Percentiles rank a stretch among this genome's conserved stretches.
Evolutionary conservation across 257 asterid genomes (phyloP).

Genomic region (Petunia secreta): DNA sequence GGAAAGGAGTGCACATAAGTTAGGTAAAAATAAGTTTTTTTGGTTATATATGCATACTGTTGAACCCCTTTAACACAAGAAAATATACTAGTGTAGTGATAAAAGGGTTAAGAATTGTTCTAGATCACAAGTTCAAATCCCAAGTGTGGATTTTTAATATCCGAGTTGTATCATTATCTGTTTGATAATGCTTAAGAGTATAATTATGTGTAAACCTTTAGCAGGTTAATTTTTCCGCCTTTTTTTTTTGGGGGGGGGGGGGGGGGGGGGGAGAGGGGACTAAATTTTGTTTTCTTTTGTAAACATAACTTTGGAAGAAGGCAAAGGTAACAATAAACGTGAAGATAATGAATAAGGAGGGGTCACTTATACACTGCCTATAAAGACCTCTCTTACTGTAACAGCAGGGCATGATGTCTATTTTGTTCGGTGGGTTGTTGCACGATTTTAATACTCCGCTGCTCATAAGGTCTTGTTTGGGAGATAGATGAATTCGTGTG

Average conservation of each 20-base stretch:
- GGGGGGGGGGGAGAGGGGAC: not conserved
- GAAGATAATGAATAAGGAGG: not conserved
- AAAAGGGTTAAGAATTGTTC: no score
- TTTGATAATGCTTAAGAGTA: no score
- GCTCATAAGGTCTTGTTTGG: no score
- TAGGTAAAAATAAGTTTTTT: no score
- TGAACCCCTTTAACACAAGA: no score
- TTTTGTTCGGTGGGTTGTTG: not conserved
- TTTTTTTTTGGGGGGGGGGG: not conserved
- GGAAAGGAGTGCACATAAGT: no score
- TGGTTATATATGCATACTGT: no score
- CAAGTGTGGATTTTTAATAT: no score
- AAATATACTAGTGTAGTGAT: no score
- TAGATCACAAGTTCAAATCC: no score
- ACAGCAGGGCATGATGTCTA: slow-evolving; percentile 15
- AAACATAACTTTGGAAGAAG: not conserved
- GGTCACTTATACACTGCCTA: not conserved
- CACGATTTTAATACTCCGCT: slow-evolving; percentile 1
- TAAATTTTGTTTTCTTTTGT: not conserved
- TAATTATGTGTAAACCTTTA: not conserved
- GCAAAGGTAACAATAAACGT: slow-evolving; percentile 7
- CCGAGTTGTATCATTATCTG: no score
- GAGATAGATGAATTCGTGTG: no score
- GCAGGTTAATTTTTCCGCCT: not conserved
- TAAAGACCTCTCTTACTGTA: not conserved